A percentile compares a stretch with the other conserved stretches of the same genome.
phyloP scores from a whole-genome alignment of 2,329 filamentous ascomycete genomes.

The Zymoseptoria passerinii region DNA sequence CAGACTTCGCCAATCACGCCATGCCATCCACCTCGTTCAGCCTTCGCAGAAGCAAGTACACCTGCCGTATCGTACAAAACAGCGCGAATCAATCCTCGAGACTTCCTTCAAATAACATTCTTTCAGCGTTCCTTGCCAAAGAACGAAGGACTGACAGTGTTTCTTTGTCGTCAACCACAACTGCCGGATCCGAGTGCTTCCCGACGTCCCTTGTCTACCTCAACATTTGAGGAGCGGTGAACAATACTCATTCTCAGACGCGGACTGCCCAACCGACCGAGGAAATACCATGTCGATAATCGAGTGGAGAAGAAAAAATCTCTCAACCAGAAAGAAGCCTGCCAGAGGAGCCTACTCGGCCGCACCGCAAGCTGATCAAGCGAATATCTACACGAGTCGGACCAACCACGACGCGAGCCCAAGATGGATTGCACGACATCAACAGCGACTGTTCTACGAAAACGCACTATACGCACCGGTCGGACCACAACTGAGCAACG shows the following conservation, averaged over 20 bases:
- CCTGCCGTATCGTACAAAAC: background rate
- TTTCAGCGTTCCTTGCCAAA: background rate
- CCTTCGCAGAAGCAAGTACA: background rate
- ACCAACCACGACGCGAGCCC: background rate
- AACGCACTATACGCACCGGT: background rate
- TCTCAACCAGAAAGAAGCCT: background rate
- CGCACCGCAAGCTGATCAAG: background rate
- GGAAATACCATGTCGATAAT: background rate
- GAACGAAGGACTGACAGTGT: background rate
- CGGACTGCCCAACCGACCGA: background rate
- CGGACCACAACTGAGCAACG: background rate
- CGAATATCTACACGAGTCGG: background rate
- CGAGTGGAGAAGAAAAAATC: background rate
- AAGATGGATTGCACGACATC: background rate
- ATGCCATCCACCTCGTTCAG: background rate
- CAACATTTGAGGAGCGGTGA: background rate
- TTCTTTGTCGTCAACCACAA: background rate
- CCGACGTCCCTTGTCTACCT: background rate
- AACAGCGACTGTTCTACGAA: background rate
- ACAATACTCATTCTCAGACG: background rate
- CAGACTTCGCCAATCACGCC: background rate
- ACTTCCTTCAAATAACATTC: background rate
- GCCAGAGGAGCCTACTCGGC: background rate
- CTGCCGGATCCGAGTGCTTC: background rate
- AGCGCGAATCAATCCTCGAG: background rate